Evolutionary conservation across 208 protist genomes (phyloP).

Genomic region (Leishmania martiniquensis): DNA sequence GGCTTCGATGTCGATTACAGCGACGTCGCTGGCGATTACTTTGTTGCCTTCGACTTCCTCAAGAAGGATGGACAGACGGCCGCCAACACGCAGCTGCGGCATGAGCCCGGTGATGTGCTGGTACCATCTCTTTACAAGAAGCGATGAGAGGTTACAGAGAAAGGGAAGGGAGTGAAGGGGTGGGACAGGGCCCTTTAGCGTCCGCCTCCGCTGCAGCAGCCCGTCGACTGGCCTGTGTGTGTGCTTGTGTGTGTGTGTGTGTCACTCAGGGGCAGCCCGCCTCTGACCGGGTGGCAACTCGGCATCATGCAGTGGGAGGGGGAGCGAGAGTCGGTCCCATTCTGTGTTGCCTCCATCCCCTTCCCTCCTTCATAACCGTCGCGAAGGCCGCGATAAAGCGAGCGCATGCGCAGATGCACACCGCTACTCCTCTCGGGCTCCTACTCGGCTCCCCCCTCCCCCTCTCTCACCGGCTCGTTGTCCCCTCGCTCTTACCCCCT

Average conservation of each 20-base stretch:
- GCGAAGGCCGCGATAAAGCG: background rate
- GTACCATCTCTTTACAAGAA: slow-evolving; percentile 96
- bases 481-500: too few relatives aligned
- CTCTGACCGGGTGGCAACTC: background rate
- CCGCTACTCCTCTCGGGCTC: background rate
- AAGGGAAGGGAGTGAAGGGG: background rate
- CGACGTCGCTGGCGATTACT: slow-evolving; percentile 92
- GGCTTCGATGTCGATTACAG: slow-evolving; percentile 85
- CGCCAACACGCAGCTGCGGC: slow-evolving; percentile 47
- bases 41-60: slow-evolving; percentile 92
- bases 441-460: background rate
- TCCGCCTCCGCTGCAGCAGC: background rate
- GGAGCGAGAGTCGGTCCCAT: background rate
- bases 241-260: background rate
- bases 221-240: background rate
- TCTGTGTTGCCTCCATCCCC: background rate
- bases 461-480: background rate
- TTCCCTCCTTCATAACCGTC: background rate
- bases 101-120: slow-evolving; percentile 74
- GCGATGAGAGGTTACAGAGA: slow-evolving; percentile 53
- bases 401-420: background rate
- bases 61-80: slow-evolving; percentile 64
- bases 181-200: background rate
- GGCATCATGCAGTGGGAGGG: background rate
- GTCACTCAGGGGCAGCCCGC: background rate